A percentile compares a stretch with the other conserved stretches of the same genome.
Conservation (phyloP, 768 basidiomycete genomes). For the Botryobasidium botryosum region DNA sequence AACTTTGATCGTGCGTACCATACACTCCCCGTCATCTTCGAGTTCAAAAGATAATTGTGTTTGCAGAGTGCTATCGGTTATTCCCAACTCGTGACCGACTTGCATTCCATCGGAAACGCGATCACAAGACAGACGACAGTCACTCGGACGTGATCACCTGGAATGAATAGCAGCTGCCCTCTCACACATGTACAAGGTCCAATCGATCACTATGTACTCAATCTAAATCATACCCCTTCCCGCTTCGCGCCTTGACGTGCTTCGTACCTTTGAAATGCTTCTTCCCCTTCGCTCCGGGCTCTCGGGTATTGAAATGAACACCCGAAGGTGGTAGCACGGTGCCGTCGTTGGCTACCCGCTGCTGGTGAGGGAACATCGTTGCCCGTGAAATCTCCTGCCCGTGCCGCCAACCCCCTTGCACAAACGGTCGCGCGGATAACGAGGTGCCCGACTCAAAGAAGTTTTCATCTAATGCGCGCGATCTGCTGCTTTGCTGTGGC, state of each 20-base stretch:
- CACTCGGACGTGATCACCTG: constrained; percentile 7
- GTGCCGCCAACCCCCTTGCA: constrained; percentile 40
- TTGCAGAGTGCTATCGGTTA: constrained; percentile 11
- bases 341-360: constrained; percentile 62
- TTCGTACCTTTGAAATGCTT: constrained; percentile 77
- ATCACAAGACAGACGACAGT: constrained; percentile 10
- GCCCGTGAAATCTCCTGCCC: constrained; percentile 44
- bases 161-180: constrained; percentile 2
- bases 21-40: neutral
- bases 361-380: constrained; percentile 60
- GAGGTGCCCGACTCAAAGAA: constrained; percentile 54
- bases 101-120: constrained; percentile 8
- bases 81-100: constrained; percentile 11
- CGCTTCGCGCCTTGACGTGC: constrained; percentile 75
- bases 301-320: constrained; percentile 14
- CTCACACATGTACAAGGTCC: neutral
- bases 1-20: neutral
- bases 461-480: constrained; percentile 53
- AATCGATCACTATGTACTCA: neutral
- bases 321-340: constrained; percentile 33
- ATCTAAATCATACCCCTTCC: constrained; percentile 68
- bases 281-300: constrained; percentile 39
- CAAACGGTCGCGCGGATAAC: constrained; percentile 41
- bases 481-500: constrained; percentile 29
- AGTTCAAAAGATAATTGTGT: neutral